Evolutionary conservation across 805 yeast genomes (phyloP), one percentile per base, ranked within the genome.

Genomic region (Lachancea quebecensis): DNA sequence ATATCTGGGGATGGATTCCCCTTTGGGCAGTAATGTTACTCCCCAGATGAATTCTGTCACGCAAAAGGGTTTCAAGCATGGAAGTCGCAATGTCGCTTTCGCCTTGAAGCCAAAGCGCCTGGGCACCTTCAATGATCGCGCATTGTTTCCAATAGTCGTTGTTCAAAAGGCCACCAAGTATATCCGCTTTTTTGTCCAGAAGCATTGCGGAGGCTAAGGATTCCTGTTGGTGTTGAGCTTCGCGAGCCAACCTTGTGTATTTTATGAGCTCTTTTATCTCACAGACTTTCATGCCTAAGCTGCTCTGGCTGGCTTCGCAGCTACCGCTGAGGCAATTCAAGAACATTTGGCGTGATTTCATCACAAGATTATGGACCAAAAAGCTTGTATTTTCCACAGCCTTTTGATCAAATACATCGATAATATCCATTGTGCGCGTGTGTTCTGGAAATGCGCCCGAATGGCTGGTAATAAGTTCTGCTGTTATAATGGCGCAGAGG

Each of bases 31-130:
- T n/a, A 28, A 30, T 12, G 4, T 15, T 16, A 25, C 6, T 4
- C 5, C 15, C 17, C 14, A 10, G 4, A 8, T 14, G 15, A 32
- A 8, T 7, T 28, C 28, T 30, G 14, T 35, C 31, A 21, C n/a
- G 31, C 32, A 41, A 33, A 6, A 73, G 54, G 14, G 62, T 56
- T 45, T 72, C 66, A 46, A 85, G 56, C 54, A 82, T 74, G 2
- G 65, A 67, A 8, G 86, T 77, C 0, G 95, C 79, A 12, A 75
- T 67, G 10, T 67, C 64, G 0, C 74, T 70, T 38, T 81, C 79
- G 0, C 79, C 78, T 44, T 77, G 77, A 0, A 65, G 62, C 95
- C 95, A 86, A 25, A 84, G 66, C 0, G 84, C 73, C 5, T 68
- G 62, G 0, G 95, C 87, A 0, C 78, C 45, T 36, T 42, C 40